Evolutionary conservation across 305 asterid species (phyloP).

Genomic region (Withania somnifera): DNA sequence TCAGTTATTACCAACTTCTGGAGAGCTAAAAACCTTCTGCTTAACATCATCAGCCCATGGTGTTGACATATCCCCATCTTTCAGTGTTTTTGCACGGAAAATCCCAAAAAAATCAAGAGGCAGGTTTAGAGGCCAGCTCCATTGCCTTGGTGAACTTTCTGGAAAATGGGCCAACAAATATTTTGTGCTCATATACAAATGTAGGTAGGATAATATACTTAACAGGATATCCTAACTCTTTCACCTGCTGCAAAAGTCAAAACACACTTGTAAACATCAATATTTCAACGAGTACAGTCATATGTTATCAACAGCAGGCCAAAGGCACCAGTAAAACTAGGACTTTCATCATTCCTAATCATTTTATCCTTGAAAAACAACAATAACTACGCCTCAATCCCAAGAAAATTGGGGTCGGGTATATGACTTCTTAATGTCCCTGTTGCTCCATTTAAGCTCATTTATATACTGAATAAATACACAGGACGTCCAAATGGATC

Average conservation of each 20-base stretch:
- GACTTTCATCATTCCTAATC: background rate
- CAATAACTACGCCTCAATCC: background rate
- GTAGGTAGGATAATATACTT: slow-evolving; percentile 81
- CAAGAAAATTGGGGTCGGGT: background rate
- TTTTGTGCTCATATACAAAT: slow-evolving; percentile 92
- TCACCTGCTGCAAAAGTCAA: slow-evolving; percentile 55
- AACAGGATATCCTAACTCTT: slow-evolving; percentile 78
- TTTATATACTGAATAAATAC: background rate
- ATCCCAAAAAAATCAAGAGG: slow-evolving; percentile 92
- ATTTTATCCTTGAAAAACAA: background rate
- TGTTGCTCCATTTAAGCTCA: background rate
- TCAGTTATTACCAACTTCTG: slow-evolving; percentile 64
- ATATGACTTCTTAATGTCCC: background rate
- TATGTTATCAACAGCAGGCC: background rate
- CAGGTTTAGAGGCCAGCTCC: slow-evolving; percentile 95
- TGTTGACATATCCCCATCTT: slow-evolving; percentile 46
- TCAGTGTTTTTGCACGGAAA: slow-evolving; percentile 59
- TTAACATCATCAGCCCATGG: slow-evolving; percentile 88
- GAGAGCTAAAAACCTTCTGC: slow-evolving; percentile 85
- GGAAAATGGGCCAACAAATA: slow-evolving; percentile 92
- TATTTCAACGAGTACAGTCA: background rate
- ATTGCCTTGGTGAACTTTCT: slow-evolving; percentile 98
- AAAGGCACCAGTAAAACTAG: background rate
- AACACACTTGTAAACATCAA: background rate
- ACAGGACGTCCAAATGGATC: background rate